Base-by-base conservation (phyloP, 257 asterid genomes). In the Thymus mandschuricus region DNA sequence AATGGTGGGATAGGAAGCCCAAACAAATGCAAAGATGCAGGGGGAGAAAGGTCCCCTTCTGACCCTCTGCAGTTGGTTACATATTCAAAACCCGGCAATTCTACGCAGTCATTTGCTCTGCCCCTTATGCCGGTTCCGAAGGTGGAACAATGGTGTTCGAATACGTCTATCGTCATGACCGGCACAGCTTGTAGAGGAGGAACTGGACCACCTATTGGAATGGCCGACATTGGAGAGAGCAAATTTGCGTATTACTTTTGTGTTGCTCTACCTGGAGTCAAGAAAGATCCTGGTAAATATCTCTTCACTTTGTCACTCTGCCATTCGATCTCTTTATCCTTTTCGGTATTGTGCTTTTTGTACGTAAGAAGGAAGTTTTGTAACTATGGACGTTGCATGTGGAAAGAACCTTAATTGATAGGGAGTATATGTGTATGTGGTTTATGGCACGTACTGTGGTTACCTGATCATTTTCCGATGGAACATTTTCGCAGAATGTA, bases 231-330 rank as follows among this genome's bases (percentile, higher is more conserved):
- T 58, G 98, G 96, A 52, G 85, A 73, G 21, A 81, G 90, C 80
- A 61, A 75, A 80, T 80, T 80, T 0, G 89, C 98, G 0, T 92
- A 88, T 76, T 90, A 88, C 69, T 92, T 92, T 64, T 89, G 95
- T 76, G 71, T 90, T 54, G 87, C 98, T 84, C 77, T 90, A 73
- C 98, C 98, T 64, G 98, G 98, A 76, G 97, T 90, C 72, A 90
- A 82, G 85, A 87, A 85, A 70, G 97, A 90, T 75, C 93, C 91
- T 34, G 95, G 98, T 92, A 78, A 76, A 52, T 73, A 56, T 63
- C 65, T 44, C 38, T 51, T 50, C 13, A 11, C 43, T 34, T 35
- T 11, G 10, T 28, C 41, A 52, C 59, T 13, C 38, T n/a, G n/a
- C 15, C 21, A 9, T 56, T 61, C 63, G 5, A 10, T 49, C 54